phyloP scores from a whole-genome alignment of 345 rosid genomes.

The Draba incana region DNA sequence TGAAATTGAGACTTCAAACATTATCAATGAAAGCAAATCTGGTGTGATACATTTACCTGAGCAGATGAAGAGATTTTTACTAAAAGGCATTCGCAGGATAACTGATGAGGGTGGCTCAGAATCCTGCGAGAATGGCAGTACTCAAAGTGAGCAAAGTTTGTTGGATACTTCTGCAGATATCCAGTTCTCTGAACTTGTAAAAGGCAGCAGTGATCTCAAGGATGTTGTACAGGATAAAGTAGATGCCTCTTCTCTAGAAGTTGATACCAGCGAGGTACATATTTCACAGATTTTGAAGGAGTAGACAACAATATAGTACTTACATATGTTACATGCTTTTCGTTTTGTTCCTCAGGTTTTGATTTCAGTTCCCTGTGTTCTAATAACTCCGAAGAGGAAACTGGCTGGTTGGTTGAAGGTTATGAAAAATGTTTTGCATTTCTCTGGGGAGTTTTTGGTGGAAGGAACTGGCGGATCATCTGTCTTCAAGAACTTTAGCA shows the following conservation, averaged over 20 bases:
- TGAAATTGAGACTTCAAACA: constrained; percentile 49
- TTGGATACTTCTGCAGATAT: constrained; percentile 57
- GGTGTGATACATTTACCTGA: constrained; percentile 90
- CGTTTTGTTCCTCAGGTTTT: constrained; percentile 63
- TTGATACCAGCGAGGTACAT: constrained; percentile 75
- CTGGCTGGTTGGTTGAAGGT: constrained; percentile 86
- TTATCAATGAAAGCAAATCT: constrained; percentile 57
- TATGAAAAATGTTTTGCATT: constrained; percentile 80
- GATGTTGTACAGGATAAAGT: constrained; percentile 58
- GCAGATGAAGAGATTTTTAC: constrained; percentile 91
- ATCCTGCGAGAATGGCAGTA: constrained; percentile 60
- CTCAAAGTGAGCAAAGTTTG: constrained; percentile 49
- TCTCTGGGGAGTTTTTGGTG: constrained; percentile 87
- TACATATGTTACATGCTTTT: constrained; percentile 28
- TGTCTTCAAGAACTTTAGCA: constrained; percentile 69
- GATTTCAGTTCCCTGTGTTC: constrained; percentile 74
- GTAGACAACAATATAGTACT: constrained; percentile 16
- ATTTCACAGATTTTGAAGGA: constrained; percentile 26
- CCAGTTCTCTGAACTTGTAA: constrained; percentile 49
- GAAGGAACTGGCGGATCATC: constrained; percentile 94
- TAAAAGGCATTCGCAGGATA: constrained; percentile 80
- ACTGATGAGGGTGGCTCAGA: constrained; percentile 84
- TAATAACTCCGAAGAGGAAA: constrained; percentile 91
- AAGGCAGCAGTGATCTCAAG: constrained; percentile 63
- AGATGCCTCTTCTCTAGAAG: constrained; percentile 69